Evolutionary conservation across 495 filamentous ascomycete species (phyloP), one percentile per base, ranked within the genome.

Genomic region (Podospora tetraspora): DNA sequence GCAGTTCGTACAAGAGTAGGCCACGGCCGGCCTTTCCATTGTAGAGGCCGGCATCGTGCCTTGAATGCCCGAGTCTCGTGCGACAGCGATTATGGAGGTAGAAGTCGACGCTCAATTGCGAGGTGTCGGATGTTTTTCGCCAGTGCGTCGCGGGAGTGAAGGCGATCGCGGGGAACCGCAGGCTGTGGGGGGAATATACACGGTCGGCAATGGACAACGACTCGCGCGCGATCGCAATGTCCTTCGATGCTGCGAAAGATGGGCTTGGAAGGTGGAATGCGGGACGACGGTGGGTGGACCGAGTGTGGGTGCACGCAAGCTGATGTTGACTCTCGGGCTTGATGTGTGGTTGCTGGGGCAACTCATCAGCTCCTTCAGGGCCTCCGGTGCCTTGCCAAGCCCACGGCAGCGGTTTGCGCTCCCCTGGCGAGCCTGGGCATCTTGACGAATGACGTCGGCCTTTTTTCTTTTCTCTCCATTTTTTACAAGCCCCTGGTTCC

Each of bases 1-100:
- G 34, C 34, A 21, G 23, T 34, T 11, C 76, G 60, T 68, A 79
- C 77, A 86, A 69, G 83, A 85, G 66, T 85, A 76, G 66, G 80
- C 74, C 22, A 83, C 81, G 62, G 81, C 77, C 67, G 82, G 82
- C 62, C 71, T 77, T 22, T 82, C 81, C 58, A 67, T 69, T 29
- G 61, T 70, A 66, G 75, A 70, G 69, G 71, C 70, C 62, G 76
- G 73, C 77, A 79, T 79, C 68, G 66, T 70, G 69, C 71, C 69
- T 72, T 57, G 3, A 9, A 21, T 64, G 62, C 27, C 37, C 19
- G 22, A 37, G 62, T 21, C 34, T 23, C 30, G 30, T 43, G 43
- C 19, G 24, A 56, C 52, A 57, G 30, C 57, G 13, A 25, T 23
- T 30, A 65, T 59, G 57, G 27, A 27, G 13, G 29, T 22, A 11